A percentile compares a stretch with the other conserved stretches of the same genome.
These are phyloP conservation scores for Termitomyces sp. DNA, from an alignment of 768 basidiomycete species.

Conservation along the genomic window DNA sequence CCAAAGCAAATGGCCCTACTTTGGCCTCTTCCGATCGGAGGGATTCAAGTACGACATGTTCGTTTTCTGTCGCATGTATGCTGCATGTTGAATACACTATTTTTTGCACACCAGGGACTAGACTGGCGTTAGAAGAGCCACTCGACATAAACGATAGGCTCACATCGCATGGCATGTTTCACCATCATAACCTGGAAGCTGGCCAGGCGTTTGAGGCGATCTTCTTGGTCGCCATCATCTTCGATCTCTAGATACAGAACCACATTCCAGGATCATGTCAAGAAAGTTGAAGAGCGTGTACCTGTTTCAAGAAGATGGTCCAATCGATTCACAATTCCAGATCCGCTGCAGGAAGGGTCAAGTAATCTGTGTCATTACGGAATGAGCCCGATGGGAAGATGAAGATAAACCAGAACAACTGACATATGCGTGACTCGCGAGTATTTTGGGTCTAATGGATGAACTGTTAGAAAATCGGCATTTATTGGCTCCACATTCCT, in stretches of 20 bases:
- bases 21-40: constrained; percentile 70
- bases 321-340: constrained; percentile 86
- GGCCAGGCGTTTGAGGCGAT: constrained; percentile 80
- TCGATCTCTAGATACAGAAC: constrained; percentile 43
- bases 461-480: constrained; percentile 79
- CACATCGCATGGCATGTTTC: constrained; percentile 94
- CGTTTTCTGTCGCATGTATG: constrained; percentile 87
- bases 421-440: constrained; percentile 82
- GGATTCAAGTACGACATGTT: constrained; percentile 79
- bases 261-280: constrained; percentile 1
- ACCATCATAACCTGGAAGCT: constrained; percentile 90
- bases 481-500: constrained; percentile 74
- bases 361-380: constrained; percentile 54
- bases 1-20: constrained; percentile 61
- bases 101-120: constrained; percentile 72
- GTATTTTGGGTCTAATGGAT: constrained; percentile 65
- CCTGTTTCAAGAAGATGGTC: constrained; percentile 81
- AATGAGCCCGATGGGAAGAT: constrained; percentile 4
- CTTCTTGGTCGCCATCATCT: constrained; percentile 53
- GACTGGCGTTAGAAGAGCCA: constrained; percentile 10
- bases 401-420: constrained; percentile 23
- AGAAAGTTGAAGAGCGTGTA: constrained; percentile 25
- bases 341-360: constrained; percentile 96
- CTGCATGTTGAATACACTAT: constrained; percentile 99
- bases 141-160: constrained; percentile 21